Evolutionary conservation across 257 asterid genomes (phyloP), one percentile per base, ranked within the genome.

Genomic region (Solanum phureja): DNA sequence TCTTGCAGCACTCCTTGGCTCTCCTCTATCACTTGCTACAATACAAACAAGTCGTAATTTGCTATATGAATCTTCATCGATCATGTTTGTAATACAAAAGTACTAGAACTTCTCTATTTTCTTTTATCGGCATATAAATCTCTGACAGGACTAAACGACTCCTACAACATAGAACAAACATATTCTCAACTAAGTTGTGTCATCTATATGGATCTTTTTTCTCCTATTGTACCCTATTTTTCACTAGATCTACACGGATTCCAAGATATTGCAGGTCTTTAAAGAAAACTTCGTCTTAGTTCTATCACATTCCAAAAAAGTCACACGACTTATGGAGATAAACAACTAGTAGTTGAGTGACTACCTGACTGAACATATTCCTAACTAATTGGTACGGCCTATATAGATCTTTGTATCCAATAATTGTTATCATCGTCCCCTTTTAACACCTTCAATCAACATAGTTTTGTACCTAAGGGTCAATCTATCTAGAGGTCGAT

Each of bases 21-120:
- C 98, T 87, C 95, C 96, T 88, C 96, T 94, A 86, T 92, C 98
- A 88, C 95, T 89, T 3, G 94, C 98, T 93, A 81, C 66, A 88
- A 82, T 34, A 73, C 72, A 8, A 62, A n/a, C 71, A 62, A 62
- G 69, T 1, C 69, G 29, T 21, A 0, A 60, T 60, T 14, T 60
- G 69, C 14, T 62, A 62, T n/a, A 10, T 62, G 71, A 62, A 62
- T 62, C 16, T 62, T 62, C 71, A n/a, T n/a, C 0, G 71, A 62
- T n/a, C 71, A 62, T 11, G 16, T 2, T 62, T 62, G 0, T 10
- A 23, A 62, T 23, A 23, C 71, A 62, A 62, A 62, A 23, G 31
- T 23, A 62, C 31, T n/a, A 62, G 1, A 62, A 62, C 68, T 60
- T 60, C 68, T 3, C 27, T 60, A 60, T 56, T 56, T 60, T 60